phyloP scores from a whole-genome alignment of 305 asterid genomes.

The Petunia hybrid region DNA sequence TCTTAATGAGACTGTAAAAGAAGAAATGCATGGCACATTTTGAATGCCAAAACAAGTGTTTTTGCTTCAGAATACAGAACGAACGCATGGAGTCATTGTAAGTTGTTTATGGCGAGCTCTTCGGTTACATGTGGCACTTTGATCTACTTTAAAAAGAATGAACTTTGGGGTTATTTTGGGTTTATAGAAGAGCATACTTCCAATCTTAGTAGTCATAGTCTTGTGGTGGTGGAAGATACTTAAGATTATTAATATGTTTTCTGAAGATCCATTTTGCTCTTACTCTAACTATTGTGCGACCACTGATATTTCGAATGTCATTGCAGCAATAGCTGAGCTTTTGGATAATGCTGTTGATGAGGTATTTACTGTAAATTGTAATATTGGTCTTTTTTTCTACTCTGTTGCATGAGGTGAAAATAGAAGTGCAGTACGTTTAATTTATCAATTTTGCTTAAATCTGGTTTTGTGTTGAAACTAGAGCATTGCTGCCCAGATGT shows the following conservation, averaged over 20 bases:
- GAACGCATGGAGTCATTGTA: neutral
- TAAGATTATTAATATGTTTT: neutral
- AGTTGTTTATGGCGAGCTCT: neutral
- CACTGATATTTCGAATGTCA: conserved; percentile 37
- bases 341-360: conserved; percentile 96
- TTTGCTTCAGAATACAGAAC: neutral
- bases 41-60: neutral
- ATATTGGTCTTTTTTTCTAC: conserved; percentile 26
- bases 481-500: conserved; percentile 22
- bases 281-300: conserved; percentile 1
- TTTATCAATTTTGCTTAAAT: neutral
- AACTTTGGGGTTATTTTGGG: conserved; percentile 23
- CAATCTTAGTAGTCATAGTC: conserved; percentile 1
- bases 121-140: conserved; percentile 11
- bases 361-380: conserved; percentile 54
- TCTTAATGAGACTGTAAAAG: conserved; percentile 11
- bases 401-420: conserved; percentile 22
- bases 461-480: conserved; percentile 29
- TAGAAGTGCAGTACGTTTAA: neutral
- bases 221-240: conserved; percentile 19
- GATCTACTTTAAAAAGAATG: neutral
- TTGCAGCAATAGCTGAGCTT: conserved; percentile 96
- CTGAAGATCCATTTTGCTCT: neutral
- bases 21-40: neutral
- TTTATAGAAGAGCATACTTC: conserved; percentile 7